Evolutionary conservation across 2,329 filamentous ascomycete species (phyloP).

Genomic region (Hymenoscyphus scutula): DNA sequence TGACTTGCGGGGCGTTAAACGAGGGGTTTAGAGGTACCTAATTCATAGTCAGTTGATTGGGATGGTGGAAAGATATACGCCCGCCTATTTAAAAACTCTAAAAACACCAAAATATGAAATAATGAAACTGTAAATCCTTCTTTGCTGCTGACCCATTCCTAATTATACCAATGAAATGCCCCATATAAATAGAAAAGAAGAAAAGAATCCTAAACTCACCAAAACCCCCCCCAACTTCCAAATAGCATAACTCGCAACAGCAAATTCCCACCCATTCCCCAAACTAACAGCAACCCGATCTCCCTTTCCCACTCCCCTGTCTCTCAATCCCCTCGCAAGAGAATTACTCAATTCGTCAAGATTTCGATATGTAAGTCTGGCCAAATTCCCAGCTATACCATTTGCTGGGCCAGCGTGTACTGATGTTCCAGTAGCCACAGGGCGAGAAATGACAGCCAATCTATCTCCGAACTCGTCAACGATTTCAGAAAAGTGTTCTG

Average conservation of each 20-base stretch:
- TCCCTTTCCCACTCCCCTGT: constrained; percentile 73
- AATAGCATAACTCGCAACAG: constrained; percentile 80
- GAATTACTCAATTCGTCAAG: constrained; percentile 76
- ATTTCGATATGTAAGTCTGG: constrained; percentile 64
- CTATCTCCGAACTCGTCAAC: constrained; percentile 64
- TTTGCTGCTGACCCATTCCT: background rate
- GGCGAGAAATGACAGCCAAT: constrained; percentile 53
- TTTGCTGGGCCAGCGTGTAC: constrained; percentile 37
- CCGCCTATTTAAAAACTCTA: too few relatives aligned
- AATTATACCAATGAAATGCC: background rate
- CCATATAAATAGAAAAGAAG: background rate
- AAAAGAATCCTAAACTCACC: constrained; percentile 44
- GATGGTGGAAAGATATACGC: too few relatives aligned
- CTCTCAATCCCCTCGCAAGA: constrained; percentile 67
- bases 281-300: constrained; percentile 83
- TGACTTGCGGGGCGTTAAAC: constrained; percentile 78
- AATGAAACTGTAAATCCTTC: background rate
- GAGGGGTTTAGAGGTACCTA: constrained; percentile 86
- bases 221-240: constrained; percentile 94
- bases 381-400: background rate
- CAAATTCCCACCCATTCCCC: constrained; percentile 82
- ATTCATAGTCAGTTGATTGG: background rate
- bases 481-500: constrained; percentile 66
- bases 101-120: too few relatives aligned
- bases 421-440: constrained; percentile 37